phyloP scores from a whole-genome alignment of 257 asterid species.

The Verbascum thapsus region DNA sequence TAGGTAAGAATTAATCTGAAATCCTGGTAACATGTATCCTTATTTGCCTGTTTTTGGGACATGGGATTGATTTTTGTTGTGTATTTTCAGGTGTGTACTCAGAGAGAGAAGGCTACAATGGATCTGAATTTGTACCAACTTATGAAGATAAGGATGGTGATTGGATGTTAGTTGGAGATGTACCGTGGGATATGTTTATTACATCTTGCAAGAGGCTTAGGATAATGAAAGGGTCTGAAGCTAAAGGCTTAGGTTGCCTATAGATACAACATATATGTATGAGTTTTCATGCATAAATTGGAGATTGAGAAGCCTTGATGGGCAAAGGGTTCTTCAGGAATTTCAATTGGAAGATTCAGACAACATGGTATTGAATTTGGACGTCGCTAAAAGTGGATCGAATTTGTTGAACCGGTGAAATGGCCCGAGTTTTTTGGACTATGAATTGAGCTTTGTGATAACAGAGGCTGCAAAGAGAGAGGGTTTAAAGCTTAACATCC shows the following conservation, averaged over 20 bases:
- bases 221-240: conserved; percentile 78
- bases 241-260: conserved; percentile 59
- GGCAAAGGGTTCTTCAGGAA: conserved; percentile 19
- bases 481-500: conserved; percentile 23
- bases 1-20: too few species aligned
- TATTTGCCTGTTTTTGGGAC: too few species aligned
- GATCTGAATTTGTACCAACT: conserved; percentile 76
- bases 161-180: conserved; percentile 97
- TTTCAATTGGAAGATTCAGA: conserved; percentile 9
- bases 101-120: too few species aligned
- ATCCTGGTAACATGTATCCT: too few species aligned
- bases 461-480: too few species aligned
- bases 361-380: background rate
- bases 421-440: too few species aligned
- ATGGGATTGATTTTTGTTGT: background rate
- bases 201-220: conserved; percentile 78
- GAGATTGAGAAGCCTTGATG: conserved; percentile 1
- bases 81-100: conserved; percentile 49
- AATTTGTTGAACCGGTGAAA: too few species aligned
- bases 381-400: too few species aligned
- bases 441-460: too few species aligned
- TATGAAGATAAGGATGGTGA: conserved; percentile 96
- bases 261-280: background rate
- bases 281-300: too few species aligned
- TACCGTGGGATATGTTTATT: conserved; percentile 93